Evolutionary conservation across 2,329 filamentous ascomycete species (phyloP), one percentile per base, ranked within the genome.

Genomic region (Fusarium sp.): DNA sequence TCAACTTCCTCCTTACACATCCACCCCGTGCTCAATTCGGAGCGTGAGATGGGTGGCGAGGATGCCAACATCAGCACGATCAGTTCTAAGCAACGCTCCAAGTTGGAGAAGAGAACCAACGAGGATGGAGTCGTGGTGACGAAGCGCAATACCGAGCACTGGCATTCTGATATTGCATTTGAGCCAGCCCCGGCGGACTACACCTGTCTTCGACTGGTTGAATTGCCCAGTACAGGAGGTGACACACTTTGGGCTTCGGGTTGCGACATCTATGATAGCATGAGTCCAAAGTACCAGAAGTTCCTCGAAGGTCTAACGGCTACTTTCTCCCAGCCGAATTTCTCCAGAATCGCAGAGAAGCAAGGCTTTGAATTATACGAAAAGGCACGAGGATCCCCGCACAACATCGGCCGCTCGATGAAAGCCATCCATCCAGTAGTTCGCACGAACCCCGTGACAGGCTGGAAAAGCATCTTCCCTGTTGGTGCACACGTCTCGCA

Each of bases 101-200:
- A 84, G 72, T 78, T 83, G 30, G 56, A 56, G 37, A 58, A 53
- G 10, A 33, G 13, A 7, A 33, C 30, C 14, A 33, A 14, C 14
- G 30, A 33, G 6, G 76, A 80, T 48, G 75, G 77, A 35, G 62
- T 67, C 6, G 58, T 67, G 0, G 47, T 62, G 9, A 65, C 56
- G 0, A 70, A 66, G 48, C 50, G 60, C 8, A 61, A 67, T 19
- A 46, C 56, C 8, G 65, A 69, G 35, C 5, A 63, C 2, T 89
- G 87, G 87, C 87, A 89, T 73, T 85, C 84, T 1, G 88, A 91
- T 65, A 90, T 91, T 67, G 84, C 85, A 1, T 92, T 90, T 61
- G 89, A 92, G 77, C 84, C 84, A 0, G 79, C 86, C 5, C 89
- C 90, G 0, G 83, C 84, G 9, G 89, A 92, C 73, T 92, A 91